Conservation (phyloP, 192 early-diverging fungal genomes). For the Dispira simplex region DNA sequence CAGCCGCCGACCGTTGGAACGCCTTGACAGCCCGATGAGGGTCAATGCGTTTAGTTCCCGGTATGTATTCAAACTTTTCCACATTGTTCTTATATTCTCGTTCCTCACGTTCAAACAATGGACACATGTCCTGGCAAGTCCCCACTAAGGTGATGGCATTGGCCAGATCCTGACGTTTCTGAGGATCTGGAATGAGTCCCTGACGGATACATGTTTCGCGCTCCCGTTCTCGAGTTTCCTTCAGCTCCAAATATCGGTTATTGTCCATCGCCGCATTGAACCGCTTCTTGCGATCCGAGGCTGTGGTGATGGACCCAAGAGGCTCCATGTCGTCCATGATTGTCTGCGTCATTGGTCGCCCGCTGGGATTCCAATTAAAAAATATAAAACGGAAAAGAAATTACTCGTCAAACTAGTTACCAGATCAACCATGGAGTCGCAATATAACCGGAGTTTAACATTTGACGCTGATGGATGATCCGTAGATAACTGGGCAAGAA, state of each 20-base stretch:
- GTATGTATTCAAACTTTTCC: conserved; percentile 50
- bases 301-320: background rate
- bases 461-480: too few species aligned
- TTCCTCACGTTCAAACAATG: conserved; percentile 74
- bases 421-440: too few species aligned
- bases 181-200: conserved; percentile 42
- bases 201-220: conserved; percentile 42
- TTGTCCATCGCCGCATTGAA: conserved; percentile 24
- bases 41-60: conserved; percentile 45
- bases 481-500: too few species aligned
- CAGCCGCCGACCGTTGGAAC: conserved; percentile 74
- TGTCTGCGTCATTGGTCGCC: background rate
- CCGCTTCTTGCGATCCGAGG: conserved; percentile 12
- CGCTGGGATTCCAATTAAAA: background rate
- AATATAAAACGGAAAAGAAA: too few species aligned
- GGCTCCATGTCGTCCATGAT: background rate
- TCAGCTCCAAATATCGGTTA: conserved; percentile 33
- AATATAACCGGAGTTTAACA: too few species aligned
- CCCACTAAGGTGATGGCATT: conserved; percentile 59
- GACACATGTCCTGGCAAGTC: conserved; percentile 79
- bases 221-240: conserved; percentile 39
- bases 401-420: too few species aligned
- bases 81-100: conserved; percentile 61
- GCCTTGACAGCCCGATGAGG: conserved; percentile 57
- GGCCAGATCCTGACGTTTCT: conserved; percentile 30